These are phyloP conservation scores for Phytophthora macrochlamydospora DNA, from an alignment of 352 stramenopile genomes.

Conservation along the genomic window DNA sequence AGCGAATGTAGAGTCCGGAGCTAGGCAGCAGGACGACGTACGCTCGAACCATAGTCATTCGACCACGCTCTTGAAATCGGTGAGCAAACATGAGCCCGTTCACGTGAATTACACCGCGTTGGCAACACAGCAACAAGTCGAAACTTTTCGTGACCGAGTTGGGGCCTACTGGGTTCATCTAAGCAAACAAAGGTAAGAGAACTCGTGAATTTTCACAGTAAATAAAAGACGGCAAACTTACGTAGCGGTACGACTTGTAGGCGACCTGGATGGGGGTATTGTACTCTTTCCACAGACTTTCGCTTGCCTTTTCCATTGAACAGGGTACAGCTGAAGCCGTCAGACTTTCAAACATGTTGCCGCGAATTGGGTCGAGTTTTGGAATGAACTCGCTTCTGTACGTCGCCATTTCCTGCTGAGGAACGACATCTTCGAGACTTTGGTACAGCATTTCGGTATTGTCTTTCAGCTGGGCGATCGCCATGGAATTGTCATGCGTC, in stretches of 20 bases:
- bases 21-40: neutral
- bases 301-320: neutral
- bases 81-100: neutral
- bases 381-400: neutral
- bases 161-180: neutral
- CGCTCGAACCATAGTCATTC: neutral
- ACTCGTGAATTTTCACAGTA: neutral
- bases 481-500: neutral
- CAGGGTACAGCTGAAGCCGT: neutral
- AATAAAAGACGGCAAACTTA: neutral
- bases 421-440: neutral
- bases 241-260: neutral
- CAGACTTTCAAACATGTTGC: neutral
- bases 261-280: neutral
- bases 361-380: neutral
- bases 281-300: neutral
- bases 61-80: neutral
- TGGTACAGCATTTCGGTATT: conserved; percentile 2
- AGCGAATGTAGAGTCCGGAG: neutral
- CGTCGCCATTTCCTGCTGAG: neutral
- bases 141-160: neutral
- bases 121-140: neutral
- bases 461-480: conserved; percentile 8
- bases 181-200: neutral
- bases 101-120: neutral